Conservation (phyloP, 2,329 filamentous ascomycete species). For the Alternaria postmessia region DNA sequence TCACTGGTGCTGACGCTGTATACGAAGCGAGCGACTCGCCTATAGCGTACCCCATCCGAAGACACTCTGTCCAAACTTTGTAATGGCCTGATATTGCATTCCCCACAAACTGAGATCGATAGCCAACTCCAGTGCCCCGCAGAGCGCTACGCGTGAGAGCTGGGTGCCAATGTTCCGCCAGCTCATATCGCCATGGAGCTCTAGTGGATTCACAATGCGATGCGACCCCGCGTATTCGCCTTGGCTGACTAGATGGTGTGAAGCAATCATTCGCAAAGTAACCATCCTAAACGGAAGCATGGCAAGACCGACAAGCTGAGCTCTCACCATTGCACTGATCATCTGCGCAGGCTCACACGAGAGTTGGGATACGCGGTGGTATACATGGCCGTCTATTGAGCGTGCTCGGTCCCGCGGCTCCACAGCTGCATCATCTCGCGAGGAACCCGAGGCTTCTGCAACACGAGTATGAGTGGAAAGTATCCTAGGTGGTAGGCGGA, state of each 20-base stretch:
- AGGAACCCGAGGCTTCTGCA: slow-evolving; percentile 19
- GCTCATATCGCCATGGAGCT: slow-evolving; percentile 18
- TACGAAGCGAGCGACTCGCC: slow-evolving; percentile 13
- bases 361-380: slow-evolving; percentile 48
- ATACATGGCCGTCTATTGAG: slow-evolving; percentile 13
- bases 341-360: slow-evolving; percentile 45
- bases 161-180: slow-evolving; percentile 33
- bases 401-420: slow-evolving; percentile 11
- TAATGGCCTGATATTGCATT: slow-evolving; percentile 42
- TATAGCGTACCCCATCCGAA: slow-evolving; percentile 50
- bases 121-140: slow-evolving; percentile 41
- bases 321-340: slow-evolving; percentile 43
- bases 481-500: slow-evolving; percentile 45
- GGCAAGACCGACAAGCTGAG: slow-evolving; percentile 41
- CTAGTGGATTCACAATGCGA: slow-evolving; percentile 19
- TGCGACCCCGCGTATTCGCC: slow-evolving; percentile 14
- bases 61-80: slow-evolving; percentile 35
- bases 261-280: slow-evolving; percentile 41
- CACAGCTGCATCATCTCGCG: slow-evolving; percentile 15
- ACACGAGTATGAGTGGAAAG: slow-evolving; percentile 41
- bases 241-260: slow-evolving; percentile 36
- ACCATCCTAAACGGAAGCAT: slow-evolving; percentile 44
- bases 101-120: slow-evolving; percentile 48
- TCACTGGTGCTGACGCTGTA: slow-evolving; percentile 5
- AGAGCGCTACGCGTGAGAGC: slow-evolving; percentile 45